Evolutionary conservation across 306 rosid genomes (phyloP), one percentile per base, ranked within the genome.

Genomic region (Argentina anserina): DNA sequence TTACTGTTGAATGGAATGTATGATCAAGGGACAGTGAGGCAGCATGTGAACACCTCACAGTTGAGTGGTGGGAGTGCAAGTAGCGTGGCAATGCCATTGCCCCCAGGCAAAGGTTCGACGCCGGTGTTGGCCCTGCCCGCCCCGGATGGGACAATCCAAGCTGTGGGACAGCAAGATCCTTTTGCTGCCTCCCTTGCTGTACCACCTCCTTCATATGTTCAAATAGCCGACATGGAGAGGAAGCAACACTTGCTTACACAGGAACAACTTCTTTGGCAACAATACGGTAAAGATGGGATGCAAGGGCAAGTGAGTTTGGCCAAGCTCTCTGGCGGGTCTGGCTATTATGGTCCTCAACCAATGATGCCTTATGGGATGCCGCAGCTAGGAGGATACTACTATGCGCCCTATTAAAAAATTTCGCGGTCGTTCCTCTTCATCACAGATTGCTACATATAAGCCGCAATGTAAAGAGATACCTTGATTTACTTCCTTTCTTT

Each of bases 151-250:
- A 87, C 91, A 5, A 77, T 87, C 34, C 85, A 84, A 29, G 79
- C 70, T 1, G 83, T 87, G 28, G 93, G 98, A 63, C 74, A 81
- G 3, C 93, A 82, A 52, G 98, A 93, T 28, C 98, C 98, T 0
- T 93, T 93, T 58, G 91, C 91, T 0, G 96, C 97, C 28, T 93
- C 98, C 0, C 85, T 90, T 3, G 14, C 78, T 0, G 97, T 93
- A 76, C 91, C 97, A 0, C 88, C 97, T 7, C 98, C 98, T 69
- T 82, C 97, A 1, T 90, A 93, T 56, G 96, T 93, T 60, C 98
- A 93, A 78, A 87, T 93, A 31, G 97, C 93, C 1, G 97, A 93
- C 14, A 83, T 90, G 86, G 98, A 90, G 88, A 90, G 77, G 86
- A 93, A 87, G 85, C 97, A 90, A 71, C 86, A 83, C 15, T 70